phyloP scores from a whole-genome alignment of 495 filamentous ascomycete genomes.

The Podospora fimiseda region DNA sequence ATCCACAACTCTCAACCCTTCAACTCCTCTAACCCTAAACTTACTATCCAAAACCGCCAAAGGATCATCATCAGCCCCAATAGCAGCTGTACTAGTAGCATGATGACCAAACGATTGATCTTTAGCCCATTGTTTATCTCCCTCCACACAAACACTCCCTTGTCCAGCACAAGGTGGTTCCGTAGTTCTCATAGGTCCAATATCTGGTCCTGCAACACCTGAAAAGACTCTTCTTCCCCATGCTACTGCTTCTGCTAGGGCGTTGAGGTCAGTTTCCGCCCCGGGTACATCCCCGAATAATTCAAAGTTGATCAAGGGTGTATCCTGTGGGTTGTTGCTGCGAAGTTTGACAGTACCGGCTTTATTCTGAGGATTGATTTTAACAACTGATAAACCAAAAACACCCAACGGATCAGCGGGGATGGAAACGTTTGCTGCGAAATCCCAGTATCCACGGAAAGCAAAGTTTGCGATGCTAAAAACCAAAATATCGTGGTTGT shows the following conservation, averaged over 20 bases:
- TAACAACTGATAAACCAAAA: slow-evolving; percentile 17
- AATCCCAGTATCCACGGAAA: slow-evolving; percentile 24
- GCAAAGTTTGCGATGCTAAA: slow-evolving; percentile 30
- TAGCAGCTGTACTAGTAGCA: slow-evolving; percentile 29
- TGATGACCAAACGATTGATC: slow-evolving; percentile 36
- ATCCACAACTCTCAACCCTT: slow-evolving; percentile 42
- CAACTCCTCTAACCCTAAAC: slow-evolving; percentile 32
- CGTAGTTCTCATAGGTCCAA: slow-evolving; percentile 34
- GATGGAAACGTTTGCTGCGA: slow-evolving; percentile 13
- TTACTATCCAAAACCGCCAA: slow-evolving; percentile 34
- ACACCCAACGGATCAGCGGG: slow-evolving; percentile 9
- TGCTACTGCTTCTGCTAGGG: slow-evolving; percentile 50
- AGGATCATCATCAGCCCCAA: slow-evolving; percentile 33
- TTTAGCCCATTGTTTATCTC: slow-evolving; percentile 32
- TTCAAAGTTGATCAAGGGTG: slow-evolving; percentile 41
- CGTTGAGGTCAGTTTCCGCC: slow-evolving; percentile 29
- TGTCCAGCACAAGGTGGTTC: slow-evolving; percentile 41
- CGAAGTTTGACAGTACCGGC: slow-evolving; percentile 35
- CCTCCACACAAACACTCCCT: slow-evolving; percentile 27
- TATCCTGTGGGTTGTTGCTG: slow-evolving; percentile 37
- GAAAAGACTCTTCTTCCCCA: slow-evolving; percentile 40
- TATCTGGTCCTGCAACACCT: not conserved
- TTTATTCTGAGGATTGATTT: slow-evolving; percentile 30
- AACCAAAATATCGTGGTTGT: slow-evolving; percentile 19
- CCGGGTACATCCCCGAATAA: slow-evolving; percentile 33